Evolutionary conservation across 1,284 basidiomycete species (phyloP), one percentile per base, ranked within the genome.

Genomic region (Ceratobasidium sp.): DNA sequence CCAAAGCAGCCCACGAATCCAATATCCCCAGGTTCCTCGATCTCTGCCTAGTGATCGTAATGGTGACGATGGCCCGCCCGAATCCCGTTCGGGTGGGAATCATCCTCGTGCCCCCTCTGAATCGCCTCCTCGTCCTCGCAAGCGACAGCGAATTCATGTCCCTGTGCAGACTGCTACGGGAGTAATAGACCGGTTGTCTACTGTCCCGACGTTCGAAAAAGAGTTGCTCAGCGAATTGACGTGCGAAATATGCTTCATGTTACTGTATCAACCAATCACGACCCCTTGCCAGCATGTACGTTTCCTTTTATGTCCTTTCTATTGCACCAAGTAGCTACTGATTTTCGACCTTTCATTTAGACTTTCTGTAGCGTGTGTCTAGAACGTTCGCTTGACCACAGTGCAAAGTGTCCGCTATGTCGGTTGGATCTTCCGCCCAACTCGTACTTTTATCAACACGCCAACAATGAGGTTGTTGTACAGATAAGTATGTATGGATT

Each of bases 231-330:
- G 87, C 11, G 92, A 96, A 79, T 85, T 97, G 66, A 92, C 91
- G 36, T 98, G 96, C 82, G 94, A 97, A 82, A 95, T 98, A 44
- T 98, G 97, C 83, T 93, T 94, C 80, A 87, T 89, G 81, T 84
- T 97, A 48, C 86, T 97, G 75, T 91, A 91, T 83, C 89, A 95
- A 77, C 96, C 96, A 1, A 86, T 97, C 74, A 98, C 97, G 8
- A 95, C 96, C 1, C 93, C 94, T 2, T 98, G 97, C 82, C 96
- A 97, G 81, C 96, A 98, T 84, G 93, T 93, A 81, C 81, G 93
- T 71, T 64, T 33, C 57, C 41, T 22, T 51, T 45, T 73, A 73
- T 47, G 60, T 53, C 47, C 15, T 74, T 14, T 53, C 19, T 19
- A 54, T 41, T 74, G 33, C 8, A 51, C n/a, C 47, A 36, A 41